Evolutionary conservation across 208 protist species (phyloP).

Genomic region (Herpetomonas muscarum): DNA sequence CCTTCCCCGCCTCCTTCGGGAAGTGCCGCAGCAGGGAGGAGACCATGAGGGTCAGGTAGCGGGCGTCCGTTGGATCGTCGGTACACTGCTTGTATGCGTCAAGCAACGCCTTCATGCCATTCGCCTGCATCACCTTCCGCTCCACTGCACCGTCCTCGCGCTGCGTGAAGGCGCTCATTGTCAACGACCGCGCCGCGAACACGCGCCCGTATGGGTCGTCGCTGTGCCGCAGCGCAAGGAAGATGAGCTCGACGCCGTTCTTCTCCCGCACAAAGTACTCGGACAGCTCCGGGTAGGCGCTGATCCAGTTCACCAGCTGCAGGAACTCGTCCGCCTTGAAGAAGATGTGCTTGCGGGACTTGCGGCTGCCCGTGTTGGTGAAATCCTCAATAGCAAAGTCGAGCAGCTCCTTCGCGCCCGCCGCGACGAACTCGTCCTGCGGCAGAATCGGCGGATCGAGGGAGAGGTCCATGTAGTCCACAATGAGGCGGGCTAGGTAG

Average conservation of each 20-base stretch:
- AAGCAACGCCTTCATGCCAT: slow-evolving; percentile 66
- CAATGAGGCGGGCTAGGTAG: slow-evolving; percentile 80
- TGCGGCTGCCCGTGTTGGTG: slow-evolving; percentile 42
- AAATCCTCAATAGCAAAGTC: slow-evolving; percentile 83
- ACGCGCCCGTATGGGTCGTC: slow-evolving; percentile 69
- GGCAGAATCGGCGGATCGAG: slow-evolving; percentile 68
- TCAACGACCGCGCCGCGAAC: slow-evolving; percentile 70
- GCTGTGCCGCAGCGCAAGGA: slow-evolving; percentile 67
- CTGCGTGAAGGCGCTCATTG: slow-evolving; percentile 81
- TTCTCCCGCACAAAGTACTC: slow-evolving; percentile 70
- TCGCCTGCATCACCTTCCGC: slow-evolving; percentile 58
- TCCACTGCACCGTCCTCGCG: slow-evolving; percentile 75
- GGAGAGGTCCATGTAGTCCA: slow-evolving; percentile 87
- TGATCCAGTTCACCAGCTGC: slow-evolving; percentile 77
- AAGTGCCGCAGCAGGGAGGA: slow-evolving; percentile 86
- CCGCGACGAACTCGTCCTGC: slow-evolving; percentile 62
- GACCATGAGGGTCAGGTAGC: slow-evolving; percentile 76
- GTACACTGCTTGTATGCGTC: slow-evolving; percentile 78
- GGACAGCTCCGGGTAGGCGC: slow-evolving; percentile 60
- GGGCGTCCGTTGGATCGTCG: slow-evolving; percentile 85
- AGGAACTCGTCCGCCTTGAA: slow-evolving; percentile 84
- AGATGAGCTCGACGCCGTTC: slow-evolving; percentile 70
- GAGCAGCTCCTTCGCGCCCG: slow-evolving; percentile 62
- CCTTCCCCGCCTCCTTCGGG: slow-evolving; percentile 66
- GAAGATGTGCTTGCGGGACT: slow-evolving; percentile 77